A percentile compares a stretch with the other conserved stretches of the same genome.
Evolutionary conservation across 73 alveolate genomes (phyloP).

Genomic region (Paraurostyla sp.): DNA sequence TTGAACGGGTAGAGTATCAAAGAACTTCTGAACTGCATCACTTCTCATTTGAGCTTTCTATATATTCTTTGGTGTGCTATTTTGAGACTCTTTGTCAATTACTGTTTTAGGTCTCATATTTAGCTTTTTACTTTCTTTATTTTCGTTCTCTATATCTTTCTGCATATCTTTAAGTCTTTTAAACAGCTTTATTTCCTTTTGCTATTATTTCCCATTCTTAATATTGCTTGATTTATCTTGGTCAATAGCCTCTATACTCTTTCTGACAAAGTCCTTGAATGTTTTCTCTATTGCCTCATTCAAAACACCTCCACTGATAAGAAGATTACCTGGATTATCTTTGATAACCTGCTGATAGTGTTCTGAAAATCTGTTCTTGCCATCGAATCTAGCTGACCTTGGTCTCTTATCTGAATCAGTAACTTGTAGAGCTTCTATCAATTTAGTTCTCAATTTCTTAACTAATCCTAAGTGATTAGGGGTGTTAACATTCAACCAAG

Average conservation of each 20-base stretch:
- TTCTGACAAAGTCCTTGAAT: neutral
- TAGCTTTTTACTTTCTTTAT: neutral
- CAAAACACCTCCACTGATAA: conserved; percentile 34
- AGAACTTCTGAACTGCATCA: conserved; percentile 29
- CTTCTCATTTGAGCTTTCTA: neutral
- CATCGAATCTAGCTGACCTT: conserved; percentile 33
- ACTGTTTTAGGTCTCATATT: conserved; percentile 14
- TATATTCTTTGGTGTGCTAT: no score
- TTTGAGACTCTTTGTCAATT: no score
- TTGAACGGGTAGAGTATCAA: conserved; percentile 43
- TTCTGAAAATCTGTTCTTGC: neutral
- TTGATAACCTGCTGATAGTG: neutral
- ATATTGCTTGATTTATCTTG: neutral
- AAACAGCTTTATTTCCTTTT: neutral
- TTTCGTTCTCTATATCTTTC: conserved; percentile 19
- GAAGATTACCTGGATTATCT: conserved; percentile 44
- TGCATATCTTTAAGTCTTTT: conserved; percentile 25
- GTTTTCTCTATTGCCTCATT: conserved; percentile 48
- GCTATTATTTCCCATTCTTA: neutral
- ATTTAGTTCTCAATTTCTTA: conserved; percentile 35
- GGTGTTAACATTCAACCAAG: conserved; percentile 25
- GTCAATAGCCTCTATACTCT: neutral
- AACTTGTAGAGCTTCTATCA: conserved; percentile 16
- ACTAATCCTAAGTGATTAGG: conserved; percentile 35
- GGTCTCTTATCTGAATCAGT: conserved; percentile 38